A percentile compares a stretch with the other conserved stretches of the same genome.
These are phyloP conservation scores for Cephaloascus fragrans DNA, from an alignment of 805 yeast genomes.

Conservation along the genomic window DNA sequence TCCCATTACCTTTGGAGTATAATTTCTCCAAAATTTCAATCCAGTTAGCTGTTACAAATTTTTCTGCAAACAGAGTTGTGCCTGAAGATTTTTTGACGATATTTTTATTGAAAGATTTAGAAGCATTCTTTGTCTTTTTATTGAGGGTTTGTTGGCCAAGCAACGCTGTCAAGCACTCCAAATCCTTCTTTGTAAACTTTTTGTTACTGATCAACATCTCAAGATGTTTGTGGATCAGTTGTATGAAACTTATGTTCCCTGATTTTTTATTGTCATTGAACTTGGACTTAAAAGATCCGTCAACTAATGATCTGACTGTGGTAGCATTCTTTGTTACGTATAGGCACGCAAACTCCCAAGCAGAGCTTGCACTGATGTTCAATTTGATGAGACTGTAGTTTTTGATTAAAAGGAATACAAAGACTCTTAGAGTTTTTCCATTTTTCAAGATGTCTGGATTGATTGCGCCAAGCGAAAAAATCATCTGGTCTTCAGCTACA, in stretches of 20 bases:
- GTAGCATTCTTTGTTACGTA: slow-evolving; percentile 36
- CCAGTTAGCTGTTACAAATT: slow-evolving; percentile 49
- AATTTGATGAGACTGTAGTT: slow-evolving; percentile 44
- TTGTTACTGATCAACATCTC: slow-evolving; percentile 35
- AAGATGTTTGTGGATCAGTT: slow-evolving; percentile 42
- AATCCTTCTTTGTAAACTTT: slow-evolving; percentile 34
- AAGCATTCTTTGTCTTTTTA: not conserved
- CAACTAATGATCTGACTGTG: slow-evolving; percentile 41
- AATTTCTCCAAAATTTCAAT: slow-evolving; percentile 46
- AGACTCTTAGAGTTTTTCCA: slow-evolving; percentile 34
- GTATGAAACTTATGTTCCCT: slow-evolving; percentile 35
- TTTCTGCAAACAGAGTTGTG: slow-evolving; percentile 33
- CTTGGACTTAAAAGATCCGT: slow-evolving; percentile 41
- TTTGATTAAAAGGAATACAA: slow-evolving; percentile 41
- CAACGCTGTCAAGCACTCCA: slow-evolving; percentile 33
- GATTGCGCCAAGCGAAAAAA: slow-evolving; percentile 62
- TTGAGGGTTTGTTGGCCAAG: slow-evolving; percentile 21
- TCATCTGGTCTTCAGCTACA: slow-evolving; percentile 47
- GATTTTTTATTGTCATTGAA: slow-evolving; percentile 39
- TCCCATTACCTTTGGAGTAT: slow-evolving; percentile 47
- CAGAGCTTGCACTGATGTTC: slow-evolving; percentile 45
- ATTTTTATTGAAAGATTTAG: slow-evolving; percentile 8
- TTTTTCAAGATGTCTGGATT: slow-evolving; percentile 58
- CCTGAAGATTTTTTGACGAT: slow-evolving; percentile 9
- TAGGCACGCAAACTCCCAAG: slow-evolving; percentile 56